These are phyloP conservation scores for Discostella pseudostelligera DNA, from an alignment of 108 stramenopile genomes.

Conservation along the genomic window DNA sequence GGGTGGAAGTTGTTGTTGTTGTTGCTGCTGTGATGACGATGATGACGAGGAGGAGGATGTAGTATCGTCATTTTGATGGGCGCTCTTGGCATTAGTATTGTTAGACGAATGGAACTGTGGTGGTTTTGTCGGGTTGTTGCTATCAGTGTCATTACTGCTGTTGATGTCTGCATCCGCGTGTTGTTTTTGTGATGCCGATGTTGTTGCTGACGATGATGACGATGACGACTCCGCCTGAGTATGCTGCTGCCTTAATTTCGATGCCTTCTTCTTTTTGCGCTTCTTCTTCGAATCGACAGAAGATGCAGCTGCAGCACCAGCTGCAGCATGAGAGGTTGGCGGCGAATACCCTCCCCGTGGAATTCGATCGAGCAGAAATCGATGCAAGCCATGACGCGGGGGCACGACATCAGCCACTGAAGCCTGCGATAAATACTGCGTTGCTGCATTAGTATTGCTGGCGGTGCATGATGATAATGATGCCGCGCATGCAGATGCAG, in stretches of 20 bases:
- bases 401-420: background rate
- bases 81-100: too few relatives aligned
- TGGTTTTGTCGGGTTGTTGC: too few relatives aligned
- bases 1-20: conserved; percentile 25
- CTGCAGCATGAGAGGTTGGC: background rate
- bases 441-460: background rate
- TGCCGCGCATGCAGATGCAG: background rate
- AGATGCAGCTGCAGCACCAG: too few relatives aligned
- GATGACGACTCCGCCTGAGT: background rate
- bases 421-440: background rate
- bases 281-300: background rate
- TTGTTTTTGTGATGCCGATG: background rate
- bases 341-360: background rate
- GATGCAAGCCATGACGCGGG: too few relatives aligned
- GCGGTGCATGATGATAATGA: background rate
- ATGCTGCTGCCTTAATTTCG: background rate
- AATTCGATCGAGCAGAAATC: background rate
- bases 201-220: background rate
- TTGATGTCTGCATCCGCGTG: background rate
- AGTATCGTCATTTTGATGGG: too few relatives aligned
- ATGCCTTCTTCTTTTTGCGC: conserved; percentile 3
- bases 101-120: too few relatives aligned
- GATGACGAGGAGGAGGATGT: conserved; percentile 5
- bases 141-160: background rate
- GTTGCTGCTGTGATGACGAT: conserved; percentile 8